A percentile compares a stretch with the other conserved stretches of the same genome.
Conservation (phyloP, 1,139 yeast genomes). For the Yamadazyma taylorii region DNA sequence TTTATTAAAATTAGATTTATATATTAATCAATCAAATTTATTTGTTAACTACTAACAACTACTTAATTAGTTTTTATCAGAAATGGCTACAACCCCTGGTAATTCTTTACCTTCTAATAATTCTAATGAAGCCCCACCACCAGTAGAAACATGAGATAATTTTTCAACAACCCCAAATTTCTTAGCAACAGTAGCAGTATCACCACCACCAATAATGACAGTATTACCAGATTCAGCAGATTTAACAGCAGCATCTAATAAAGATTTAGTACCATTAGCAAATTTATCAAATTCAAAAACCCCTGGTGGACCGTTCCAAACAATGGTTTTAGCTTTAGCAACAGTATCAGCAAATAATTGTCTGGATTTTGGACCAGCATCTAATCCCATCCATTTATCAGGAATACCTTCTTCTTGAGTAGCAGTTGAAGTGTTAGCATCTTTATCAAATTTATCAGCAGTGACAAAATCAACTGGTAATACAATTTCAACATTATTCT, state of each 20-base stretch:
- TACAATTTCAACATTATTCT: conserved; percentile 86
- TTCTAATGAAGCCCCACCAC: conserved; percentile 99
- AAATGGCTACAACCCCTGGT: conserved; percentile 91
- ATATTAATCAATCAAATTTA: too few species aligned
- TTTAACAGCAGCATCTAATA: conserved; percentile 82
- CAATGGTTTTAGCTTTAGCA: conserved; percentile 90
- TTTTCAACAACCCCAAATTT: conserved; percentile 93
- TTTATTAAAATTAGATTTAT: too few species aligned
- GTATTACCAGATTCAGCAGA: conserved; percentile 88
- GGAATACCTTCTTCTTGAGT: conserved; percentile 88
- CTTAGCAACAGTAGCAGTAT: conserved; percentile 98
- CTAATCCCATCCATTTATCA: conserved; percentile 92
- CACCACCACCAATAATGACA: conserved; percentile 99
- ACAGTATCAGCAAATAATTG: conserved; percentile 76
- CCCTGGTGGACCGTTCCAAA: conserved; percentile 99
- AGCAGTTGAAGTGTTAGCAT: conserved; percentile 79
- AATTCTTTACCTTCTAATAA: conserved; percentile 96
- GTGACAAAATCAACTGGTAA: conserved; percentile 93
- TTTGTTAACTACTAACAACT: too few species aligned
- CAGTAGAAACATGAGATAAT: conserved; percentile 95
- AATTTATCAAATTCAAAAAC: conserved; percentile 93
- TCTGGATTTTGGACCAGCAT: conserved; percentile 85
- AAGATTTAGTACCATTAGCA: conserved; percentile 84
- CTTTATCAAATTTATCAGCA: conserved; percentile 90
- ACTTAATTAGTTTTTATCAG: conserved; percentile 11